phyloP scores from a whole-genome alignment of 208 protist species.

The Acanthamoeba castellanii region DNA sequence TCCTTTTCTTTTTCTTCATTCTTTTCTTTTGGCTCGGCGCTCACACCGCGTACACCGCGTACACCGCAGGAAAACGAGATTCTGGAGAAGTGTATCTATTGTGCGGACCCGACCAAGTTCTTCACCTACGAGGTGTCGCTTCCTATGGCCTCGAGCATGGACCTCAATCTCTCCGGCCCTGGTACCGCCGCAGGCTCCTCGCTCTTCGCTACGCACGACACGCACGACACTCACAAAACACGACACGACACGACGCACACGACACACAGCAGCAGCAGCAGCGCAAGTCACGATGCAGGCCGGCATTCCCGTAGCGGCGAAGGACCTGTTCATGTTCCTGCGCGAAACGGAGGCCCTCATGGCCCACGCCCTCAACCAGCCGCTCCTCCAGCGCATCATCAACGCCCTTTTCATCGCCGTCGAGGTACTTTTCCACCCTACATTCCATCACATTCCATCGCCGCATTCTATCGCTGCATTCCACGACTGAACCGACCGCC shows the following conservation, averaged over 20 bases:
- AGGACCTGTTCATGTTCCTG: conserved; percentile 49
- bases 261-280: background rate
- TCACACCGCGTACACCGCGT: background rate
- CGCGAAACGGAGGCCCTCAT: conserved; percentile 10
- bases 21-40: background rate
- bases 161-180: background rate
- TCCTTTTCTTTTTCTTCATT: background rate
- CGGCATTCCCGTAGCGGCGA: conserved; percentile 20
- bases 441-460: background rate
- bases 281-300: background rate
- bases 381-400: conserved; percentile 47
- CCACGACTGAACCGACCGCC: too few species aligned
- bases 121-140: background rate
- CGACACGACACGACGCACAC: background rate
- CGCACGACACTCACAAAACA: background rate
- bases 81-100: conserved; percentile 13
- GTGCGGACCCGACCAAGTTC: background rate
- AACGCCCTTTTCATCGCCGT: background rate
- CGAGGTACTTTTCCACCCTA: background rate
- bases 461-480: too few species aligned
- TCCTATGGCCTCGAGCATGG: background rate
- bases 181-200: background rate
- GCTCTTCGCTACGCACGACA: background rate
- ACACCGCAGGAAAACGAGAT: background rate
- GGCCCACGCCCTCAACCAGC: background rate